These are phyloP conservation scores for Penicillium antarcticum DNA, from an alignment of 495 filamentous ascomycete genomes.

Conservation along the genomic window DNA sequence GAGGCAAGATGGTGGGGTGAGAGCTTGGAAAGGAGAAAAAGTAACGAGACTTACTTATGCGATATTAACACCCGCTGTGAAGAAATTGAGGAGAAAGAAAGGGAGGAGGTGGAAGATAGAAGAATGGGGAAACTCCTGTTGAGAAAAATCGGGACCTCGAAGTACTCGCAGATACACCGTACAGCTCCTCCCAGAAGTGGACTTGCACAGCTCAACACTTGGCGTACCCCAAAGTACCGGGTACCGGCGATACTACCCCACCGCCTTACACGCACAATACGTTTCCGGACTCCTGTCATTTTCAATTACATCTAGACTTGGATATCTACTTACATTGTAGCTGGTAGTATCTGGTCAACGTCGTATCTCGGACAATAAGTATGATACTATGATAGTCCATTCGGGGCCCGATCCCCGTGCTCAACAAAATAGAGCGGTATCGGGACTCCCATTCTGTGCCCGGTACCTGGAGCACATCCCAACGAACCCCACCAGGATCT, in stretches of 20 bases:
- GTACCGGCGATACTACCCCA: constrained; percentile 19
- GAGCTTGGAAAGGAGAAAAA: not conserved
- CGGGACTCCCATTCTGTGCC: not conserved
- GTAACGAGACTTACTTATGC: constrained; percentile 1
- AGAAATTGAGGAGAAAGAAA: constrained; percentile 3
- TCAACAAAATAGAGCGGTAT: constrained; percentile 5
- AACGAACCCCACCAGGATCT: constrained; percentile 7
- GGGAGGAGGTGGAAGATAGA: constrained; percentile 15
- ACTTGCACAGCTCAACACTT: constrained; percentile 23
- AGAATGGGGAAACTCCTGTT: constrained; percentile 21
- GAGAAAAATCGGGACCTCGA: constrained; percentile 23
- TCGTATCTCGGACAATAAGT: too few species aligned
- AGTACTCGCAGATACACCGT: constrained; percentile 35
- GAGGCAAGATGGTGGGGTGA: not conserved
- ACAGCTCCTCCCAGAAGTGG: constrained; percentile 23
- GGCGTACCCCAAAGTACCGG: constrained; percentile 27
- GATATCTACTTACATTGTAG: too few species aligned
- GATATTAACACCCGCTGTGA: constrained; percentile 6
- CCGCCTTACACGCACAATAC: not conserved
- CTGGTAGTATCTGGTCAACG: too few species aligned
- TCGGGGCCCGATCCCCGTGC: not conserved
- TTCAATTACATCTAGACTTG: not conserved
- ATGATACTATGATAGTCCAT: too few species aligned
- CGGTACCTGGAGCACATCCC: constrained; percentile 5
- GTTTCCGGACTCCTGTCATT: too few species aligned